Evolutionary conservation across 2,329 filamentous ascomycete genomes (phyloP), one percentile per base, ranked within the genome.

Genomic region (Byssothecium circinans): DNA sequence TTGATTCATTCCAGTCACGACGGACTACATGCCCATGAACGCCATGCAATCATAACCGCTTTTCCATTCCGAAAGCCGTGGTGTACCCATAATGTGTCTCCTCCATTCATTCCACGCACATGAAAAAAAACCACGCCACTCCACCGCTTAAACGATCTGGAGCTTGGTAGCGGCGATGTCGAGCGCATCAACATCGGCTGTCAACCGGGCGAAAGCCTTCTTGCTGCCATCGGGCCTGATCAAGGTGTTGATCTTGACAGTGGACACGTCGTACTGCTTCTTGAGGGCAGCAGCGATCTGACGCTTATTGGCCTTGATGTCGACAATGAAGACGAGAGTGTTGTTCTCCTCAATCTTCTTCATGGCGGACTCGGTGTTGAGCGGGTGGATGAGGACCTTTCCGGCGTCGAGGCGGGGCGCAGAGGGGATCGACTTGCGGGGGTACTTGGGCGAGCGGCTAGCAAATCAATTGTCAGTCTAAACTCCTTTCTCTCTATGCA

Each of bases 261-360:
- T 88, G 74, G 96, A 92, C 64, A 99, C 94, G 77, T 97, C 94
- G 78, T 99, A 99, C 65, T 97, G 87, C 87, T 94, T 96, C 91
- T 97, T 99, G 65, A 99, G 82, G 58, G 92, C 89, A 70, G 85
- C 82, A 85, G 96, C 96, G 82, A 99, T 99, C 83, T 99, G 94
- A 75, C 91, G 86, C 89, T 99, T 99, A 87, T 99, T 99, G 77
- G 92, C 86, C 69, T 73, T 73, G 77, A 92, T 81, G 67, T 96
- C 88, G 73, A 95, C 90, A 68, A 96, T 95, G 84, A 96, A 96
- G 74, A 95, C 90, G 43, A 99, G 86, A 65, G 94, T 99, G 86
- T 99, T 99, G 86, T 99, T 91, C 88, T 99, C 94, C 84, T 99
- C 94, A 69, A 99, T 96, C 88, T 96, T 96, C 90, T 99, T 99